Conservation (phyloP, 306 rosid species). For the Fragaria nilgerrensis region DNA sequence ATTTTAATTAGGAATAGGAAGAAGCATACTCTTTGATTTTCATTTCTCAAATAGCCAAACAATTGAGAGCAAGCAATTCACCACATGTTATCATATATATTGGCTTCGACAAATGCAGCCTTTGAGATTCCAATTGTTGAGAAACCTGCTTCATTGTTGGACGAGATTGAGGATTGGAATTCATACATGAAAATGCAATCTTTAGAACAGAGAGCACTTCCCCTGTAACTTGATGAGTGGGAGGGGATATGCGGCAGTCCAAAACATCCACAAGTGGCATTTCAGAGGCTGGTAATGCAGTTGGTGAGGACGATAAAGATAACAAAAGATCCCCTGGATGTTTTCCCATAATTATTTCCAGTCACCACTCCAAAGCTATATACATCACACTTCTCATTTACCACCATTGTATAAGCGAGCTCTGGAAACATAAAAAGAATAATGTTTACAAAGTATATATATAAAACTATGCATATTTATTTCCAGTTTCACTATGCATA, state of each 20-base stretch:
- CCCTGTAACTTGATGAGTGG: not conserved
- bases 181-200: not conserved
- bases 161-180: not conserved
- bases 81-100: not conserved
- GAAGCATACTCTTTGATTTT: no score
- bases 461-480: no score
- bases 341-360: slow-evolving; percentile 19
- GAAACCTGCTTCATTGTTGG: slow-evolving; percentile 25
- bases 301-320: not conserved
- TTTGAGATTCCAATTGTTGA: not conserved
- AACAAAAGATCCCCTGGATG: slow-evolving; percentile 2
- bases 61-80: not conserved
- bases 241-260: slow-evolving; percentile 12
- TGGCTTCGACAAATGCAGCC: not conserved
- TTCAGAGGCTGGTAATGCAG: not conserved
- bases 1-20: not conserved
- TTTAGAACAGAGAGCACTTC: slow-evolving; percentile 1
- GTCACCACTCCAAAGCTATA: slow-evolving; percentile 5
- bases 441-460: no score
- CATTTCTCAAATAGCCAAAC: not conserved
- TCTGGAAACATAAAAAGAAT: no score
- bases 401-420: no score
- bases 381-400: no score
- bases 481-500: no score
- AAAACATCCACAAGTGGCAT: not conserved